phyloP scores from a whole-genome alignment of 1,284 basidiomycete genomes.

The Rhodotorula sp. region DNA sequence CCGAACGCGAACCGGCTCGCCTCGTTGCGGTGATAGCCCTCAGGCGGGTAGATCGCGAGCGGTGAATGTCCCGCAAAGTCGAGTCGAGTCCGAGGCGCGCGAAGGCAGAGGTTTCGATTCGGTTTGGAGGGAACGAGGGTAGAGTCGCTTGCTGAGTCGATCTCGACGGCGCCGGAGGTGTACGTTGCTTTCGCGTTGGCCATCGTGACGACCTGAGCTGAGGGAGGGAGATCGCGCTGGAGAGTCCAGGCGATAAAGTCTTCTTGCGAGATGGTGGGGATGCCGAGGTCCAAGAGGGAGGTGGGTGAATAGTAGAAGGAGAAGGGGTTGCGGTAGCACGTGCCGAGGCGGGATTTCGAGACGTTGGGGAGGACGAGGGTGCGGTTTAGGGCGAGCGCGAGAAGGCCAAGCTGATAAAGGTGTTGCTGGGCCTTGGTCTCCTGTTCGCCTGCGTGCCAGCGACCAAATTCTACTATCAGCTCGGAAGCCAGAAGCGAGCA shows the following conservation, averaged over 20 bases:
- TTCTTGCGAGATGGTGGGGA: conserved; percentile 42
- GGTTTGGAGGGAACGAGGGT: conserved; percentile 38
- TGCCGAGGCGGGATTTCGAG: conserved; percentile 42
- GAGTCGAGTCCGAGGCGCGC: conserved; percentile 34
- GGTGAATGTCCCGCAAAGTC: conserved; percentile 43
- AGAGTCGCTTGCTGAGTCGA: conserved; percentile 39
- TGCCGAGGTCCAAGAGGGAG: conserved; percentile 40
- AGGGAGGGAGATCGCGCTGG: conserved; percentile 31
- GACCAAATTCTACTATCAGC: not conserved
- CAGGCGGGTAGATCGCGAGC: conserved; percentile 42
- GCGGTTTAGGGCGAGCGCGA: conserved; percentile 44
- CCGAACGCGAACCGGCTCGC: conserved; percentile 39
- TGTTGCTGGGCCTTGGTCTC: conserved; percentile 47
- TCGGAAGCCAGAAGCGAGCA: not conserved
- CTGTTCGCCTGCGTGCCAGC: conserved; percentile 40
- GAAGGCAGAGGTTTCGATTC: conserved; percentile 44
- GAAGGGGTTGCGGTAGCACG: conserved; percentile 45
- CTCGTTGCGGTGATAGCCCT: conserved; percentile 36
- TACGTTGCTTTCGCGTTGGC: conserved; percentile 27
- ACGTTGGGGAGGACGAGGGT: conserved; percentile 47
- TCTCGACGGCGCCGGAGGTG: conserved; percentile 41
- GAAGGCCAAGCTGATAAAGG: conserved; percentile 45
- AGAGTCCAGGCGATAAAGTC: conserved; percentile 41
- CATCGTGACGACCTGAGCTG: conserved; percentile 44
- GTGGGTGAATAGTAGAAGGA: conserved; percentile 42